A percentile compares a stretch with the other conserved stretches of the same genome.
Evolutionary conservation across 805 yeast genomes (phyloP).

Genomic region (Clavispora santaluciae): DNA sequence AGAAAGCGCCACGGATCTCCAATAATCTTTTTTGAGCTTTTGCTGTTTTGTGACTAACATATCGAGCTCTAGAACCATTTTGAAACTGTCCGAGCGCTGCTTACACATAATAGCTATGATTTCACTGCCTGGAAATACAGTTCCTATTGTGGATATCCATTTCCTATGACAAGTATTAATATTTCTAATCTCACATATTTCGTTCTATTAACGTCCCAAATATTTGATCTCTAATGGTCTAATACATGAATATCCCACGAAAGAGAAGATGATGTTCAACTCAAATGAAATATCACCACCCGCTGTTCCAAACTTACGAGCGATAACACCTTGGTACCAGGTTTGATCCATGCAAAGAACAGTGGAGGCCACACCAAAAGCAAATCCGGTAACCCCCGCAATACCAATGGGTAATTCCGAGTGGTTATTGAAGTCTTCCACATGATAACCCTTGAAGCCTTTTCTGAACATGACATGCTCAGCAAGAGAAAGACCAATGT

Average conservation of each 20-base stretch:
- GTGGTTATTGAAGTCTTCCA: slow-evolving; percentile 20
- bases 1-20: too few relatives aligned
- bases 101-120: too few relatives aligned
- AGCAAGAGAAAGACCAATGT: slow-evolving; percentile 25
- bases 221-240: slow-evolving; percentile 30
- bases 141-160: too few relatives aligned
- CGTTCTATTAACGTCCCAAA: slow-evolving; percentile 23
- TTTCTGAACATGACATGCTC: slow-evolving; percentile 27
- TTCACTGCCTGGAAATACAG: too few relatives aligned
- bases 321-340: slow-evolving; percentile 31
- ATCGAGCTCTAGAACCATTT: too few relatives aligned
- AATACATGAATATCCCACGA: slow-evolving; percentile 22
- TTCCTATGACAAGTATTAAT: too few relatives aligned
- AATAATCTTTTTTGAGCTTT: too few relatives aligned
- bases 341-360: slow-evolving; percentile 30
- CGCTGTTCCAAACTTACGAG: slow-evolving; percentile 17
- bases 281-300: slow-evolving; percentile 32
- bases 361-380: slow-evolving; percentile 28
- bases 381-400: slow-evolving; percentile 27
- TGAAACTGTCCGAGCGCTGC: too few relatives aligned
- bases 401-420: slow-evolving; percentile 25
- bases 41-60: too few relatives aligned
- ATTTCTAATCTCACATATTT: too few relatives aligned
- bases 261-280: slow-evolving; percentile 24
- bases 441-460: slow-evolving; percentile 23